Evolutionary conservation across 208 protist species (phyloP).

Genomic region (Wallacemonas sp.): DNA sequence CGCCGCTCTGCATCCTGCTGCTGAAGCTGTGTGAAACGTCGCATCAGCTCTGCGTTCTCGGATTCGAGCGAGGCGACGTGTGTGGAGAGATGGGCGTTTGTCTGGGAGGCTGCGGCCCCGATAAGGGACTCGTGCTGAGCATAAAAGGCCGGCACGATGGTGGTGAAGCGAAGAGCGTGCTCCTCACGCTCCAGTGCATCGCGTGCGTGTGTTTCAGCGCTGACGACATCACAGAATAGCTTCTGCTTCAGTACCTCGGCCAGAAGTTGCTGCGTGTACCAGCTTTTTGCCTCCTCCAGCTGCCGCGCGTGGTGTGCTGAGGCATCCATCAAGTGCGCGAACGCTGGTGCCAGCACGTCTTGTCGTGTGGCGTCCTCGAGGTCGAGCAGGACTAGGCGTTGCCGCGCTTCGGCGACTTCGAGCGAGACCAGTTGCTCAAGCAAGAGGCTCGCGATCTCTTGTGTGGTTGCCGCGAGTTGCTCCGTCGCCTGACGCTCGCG

Average conservation of each 20-base stretch:
- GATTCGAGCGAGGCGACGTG: not conserved
- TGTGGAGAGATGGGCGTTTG: not conserved
- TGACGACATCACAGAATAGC: not conserved
- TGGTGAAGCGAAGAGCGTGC: not conserved
- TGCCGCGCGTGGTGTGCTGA: not conserved
- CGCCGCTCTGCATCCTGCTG: constrained; percentile 36
- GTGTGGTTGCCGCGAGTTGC: not conserved
- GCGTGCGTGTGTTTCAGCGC: constrained; percentile 7
- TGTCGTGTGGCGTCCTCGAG: not conserved
- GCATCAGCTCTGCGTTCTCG: not conserved
- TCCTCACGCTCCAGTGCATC: not conserved
- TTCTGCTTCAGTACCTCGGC: not conserved
- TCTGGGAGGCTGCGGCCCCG: not conserved
- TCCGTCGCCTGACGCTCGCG: not conserved
- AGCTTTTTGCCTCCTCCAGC: not conserved
- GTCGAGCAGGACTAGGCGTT: not conserved
- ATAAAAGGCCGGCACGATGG: not conserved
- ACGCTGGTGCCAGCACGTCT: not conserved
- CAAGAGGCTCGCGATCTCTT: not conserved
- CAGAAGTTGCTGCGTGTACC: not conserved
- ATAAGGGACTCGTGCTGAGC: not conserved
- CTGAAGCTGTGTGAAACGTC: not conserved
- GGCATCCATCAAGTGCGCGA: not conserved
- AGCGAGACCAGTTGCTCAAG: not conserved
- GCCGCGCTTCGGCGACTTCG: not conserved